phyloP scores from a whole-genome alignment of 208 protist genomes.

The Naegleria lovaniensis region DNA sequence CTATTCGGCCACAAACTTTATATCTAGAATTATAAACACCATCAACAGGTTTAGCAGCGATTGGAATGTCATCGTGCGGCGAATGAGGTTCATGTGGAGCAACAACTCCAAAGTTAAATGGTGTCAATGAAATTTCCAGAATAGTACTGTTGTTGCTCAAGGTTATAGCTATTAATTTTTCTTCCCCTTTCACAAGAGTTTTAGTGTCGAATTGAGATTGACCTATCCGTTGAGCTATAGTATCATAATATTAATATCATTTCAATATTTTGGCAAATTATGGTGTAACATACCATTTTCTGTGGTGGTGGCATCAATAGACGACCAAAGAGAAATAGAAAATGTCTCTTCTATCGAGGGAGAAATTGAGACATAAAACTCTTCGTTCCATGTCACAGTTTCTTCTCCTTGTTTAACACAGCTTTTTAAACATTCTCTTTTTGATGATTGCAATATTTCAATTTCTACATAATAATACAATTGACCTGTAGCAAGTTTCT shows the following conservation, averaged over 20 bases:
- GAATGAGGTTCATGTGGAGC: not conserved
- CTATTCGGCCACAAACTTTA: not conserved
- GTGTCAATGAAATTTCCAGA: not conserved
- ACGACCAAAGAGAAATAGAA: not conserved
- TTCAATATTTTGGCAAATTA: no score
- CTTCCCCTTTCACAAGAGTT: not conserved
- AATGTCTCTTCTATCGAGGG: not conserved
- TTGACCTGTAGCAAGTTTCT: not conserved
- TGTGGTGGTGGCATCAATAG: no score
- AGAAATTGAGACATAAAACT: not conserved
- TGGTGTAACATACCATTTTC: not conserved
- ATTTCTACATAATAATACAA: not conserved
- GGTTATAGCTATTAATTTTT: not conserved
- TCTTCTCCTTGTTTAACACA: not conserved
- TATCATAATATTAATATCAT: no score
- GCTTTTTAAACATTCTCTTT: not conserved
- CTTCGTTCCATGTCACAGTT: not conserved
- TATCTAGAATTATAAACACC: not conserved
- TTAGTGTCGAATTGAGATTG: not conserved
- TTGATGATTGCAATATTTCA: not conserved
- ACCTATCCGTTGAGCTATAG: not conserved
- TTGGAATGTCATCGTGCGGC: not conserved
- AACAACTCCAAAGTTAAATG: not conserved
- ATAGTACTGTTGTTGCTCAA: not conserved
- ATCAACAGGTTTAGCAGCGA: not conserved